A percentile compares a stretch with the other conserved stretches of the same genome.
Evolutionary conservation across 2,329 filamentous ascomycete species (phyloP).

Genomic region (Colletotrichum nymphaeae): DNA sequence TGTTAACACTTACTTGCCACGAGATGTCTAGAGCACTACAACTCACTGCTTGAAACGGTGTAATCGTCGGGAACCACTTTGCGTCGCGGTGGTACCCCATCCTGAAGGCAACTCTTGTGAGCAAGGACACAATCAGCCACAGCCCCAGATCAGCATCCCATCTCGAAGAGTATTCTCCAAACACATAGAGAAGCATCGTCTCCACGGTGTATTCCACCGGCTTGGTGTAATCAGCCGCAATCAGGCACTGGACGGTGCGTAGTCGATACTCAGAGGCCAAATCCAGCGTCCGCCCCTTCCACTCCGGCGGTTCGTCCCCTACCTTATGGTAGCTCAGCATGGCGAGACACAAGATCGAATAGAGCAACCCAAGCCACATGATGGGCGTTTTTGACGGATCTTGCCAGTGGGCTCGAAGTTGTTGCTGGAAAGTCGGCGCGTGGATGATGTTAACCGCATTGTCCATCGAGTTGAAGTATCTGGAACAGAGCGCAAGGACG

Average conservation of each 20-base stretch:
- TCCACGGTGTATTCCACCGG: constrained; percentile 82
- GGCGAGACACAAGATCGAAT: constrained; percentile 80
- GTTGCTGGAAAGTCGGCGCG: constrained; percentile 84
- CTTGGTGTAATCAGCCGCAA: constrained; percentile 81
- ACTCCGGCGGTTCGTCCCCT: constrained; percentile 83
- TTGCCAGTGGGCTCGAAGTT: constrained; percentile 75
- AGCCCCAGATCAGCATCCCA: constrained; percentile 80
- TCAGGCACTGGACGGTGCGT: constrained; percentile 81
- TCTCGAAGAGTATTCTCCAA: constrained; percentile 79
- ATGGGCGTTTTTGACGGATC: constrained; percentile 78
- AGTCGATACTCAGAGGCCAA: constrained; percentile 73
- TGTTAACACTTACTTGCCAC: neutral
- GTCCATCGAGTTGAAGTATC: constrained; percentile 89
- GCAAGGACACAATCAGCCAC: constrained; percentile 66
- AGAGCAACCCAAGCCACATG: constrained; percentile 83
- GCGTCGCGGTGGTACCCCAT: constrained; percentile 86
- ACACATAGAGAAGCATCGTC: constrained; percentile 79
- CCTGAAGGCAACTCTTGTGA: constrained; percentile 69
- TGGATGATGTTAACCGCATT: constrained; percentile 81
- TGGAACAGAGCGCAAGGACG: constrained; percentile 85
- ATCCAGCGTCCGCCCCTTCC: constrained; percentile 73
- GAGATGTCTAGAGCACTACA: neutral
- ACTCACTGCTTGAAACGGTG: constrained; percentile 76
- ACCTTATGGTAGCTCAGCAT: constrained; percentile 84
- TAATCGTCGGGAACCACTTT: constrained; percentile 77